Evolutionary conservation across 202 grass and related monocot genomes (phyloP).

Genomic region (Hordeum pubiflorum): DNA sequence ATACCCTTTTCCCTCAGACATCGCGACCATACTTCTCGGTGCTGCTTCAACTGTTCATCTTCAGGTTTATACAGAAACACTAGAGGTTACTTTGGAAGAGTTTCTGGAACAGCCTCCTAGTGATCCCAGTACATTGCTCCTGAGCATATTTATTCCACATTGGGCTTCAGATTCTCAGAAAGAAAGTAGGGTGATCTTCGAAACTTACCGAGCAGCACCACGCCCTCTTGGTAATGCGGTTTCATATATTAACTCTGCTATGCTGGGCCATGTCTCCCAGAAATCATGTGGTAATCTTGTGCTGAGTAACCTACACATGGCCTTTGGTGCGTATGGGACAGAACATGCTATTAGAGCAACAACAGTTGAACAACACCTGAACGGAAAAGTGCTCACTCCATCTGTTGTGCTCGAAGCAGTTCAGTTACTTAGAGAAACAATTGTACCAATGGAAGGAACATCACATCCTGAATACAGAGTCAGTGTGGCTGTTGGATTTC

Average conservation of each 20-base stretch:
- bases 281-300: conserved; percentile 27
- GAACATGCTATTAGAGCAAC: conserved; percentile 60
- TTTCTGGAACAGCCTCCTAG: conserved; percentile 51
- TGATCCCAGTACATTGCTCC: conserved; percentile 41
- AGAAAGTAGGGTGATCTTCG: conserved; percentile 28
- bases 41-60: conserved; percentile 47
- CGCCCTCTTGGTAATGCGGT: conserved; percentile 73
- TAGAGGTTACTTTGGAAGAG: conserved; percentile 52
- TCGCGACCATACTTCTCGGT: conserved; percentile 73
- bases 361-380: conserved; percentile 49
- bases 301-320: conserved; percentile 45
- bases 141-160: conserved; percentile 60
- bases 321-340: conserved; percentile 71
- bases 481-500: conserved; percentile 61
- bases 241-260: conserved; percentile 65
- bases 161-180: conserved; percentile 29
- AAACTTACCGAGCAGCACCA: conserved; percentile 77
- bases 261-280: conserved; percentile 40
- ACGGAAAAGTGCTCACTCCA: conserved; percentile 40
- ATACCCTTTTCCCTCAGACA: conserved; percentile 59
- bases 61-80: conserved; percentile 37
- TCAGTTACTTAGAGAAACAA: conserved; percentile 42
- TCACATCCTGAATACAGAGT: conserved; percentile 54
- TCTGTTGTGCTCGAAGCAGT: conserved; percentile 50
- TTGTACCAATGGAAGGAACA: conserved; percentile 61